Conservation (phyloP, 768 basidiomycete genomes). For the Psilocybe subaeruginosa region DNA sequence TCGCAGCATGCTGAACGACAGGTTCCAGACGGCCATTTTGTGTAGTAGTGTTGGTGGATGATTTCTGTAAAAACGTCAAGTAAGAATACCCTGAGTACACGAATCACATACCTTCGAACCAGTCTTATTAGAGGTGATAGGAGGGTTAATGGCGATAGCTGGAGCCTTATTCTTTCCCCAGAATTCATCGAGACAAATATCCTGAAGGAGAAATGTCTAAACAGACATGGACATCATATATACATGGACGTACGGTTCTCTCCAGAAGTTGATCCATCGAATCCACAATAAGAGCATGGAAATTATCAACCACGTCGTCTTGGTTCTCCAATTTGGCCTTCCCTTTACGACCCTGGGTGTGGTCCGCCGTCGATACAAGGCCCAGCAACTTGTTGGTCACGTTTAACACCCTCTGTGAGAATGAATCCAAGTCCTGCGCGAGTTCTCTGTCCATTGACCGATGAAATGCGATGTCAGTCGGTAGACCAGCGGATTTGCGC, state of each 20-base stretch:
- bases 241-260: constrained; percentile 59
- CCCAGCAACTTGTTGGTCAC: constrained; percentile 67
- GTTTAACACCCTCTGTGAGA: constrained; percentile 66
- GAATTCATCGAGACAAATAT: constrained; percentile 81
- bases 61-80: constrained; percentile 1
- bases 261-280: constrained; percentile 86
- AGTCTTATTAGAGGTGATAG: constrained; percentile 24
- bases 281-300: constrained; percentile 78
- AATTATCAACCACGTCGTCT: constrained; percentile 86
- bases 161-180: constrained; percentile 71
- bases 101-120: constrained; percentile 30
- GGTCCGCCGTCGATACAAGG: constrained; percentile 48
- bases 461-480: constrained; percentile 85
- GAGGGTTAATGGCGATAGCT: constrained; percentile 59
- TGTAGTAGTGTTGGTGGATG: constrained; percentile 15
- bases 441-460: constrained; percentile 80
- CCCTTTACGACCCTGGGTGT: constrained; percentile 42
- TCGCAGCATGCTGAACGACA: constrained; percentile 71
- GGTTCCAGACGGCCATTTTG: constrained; percentile 54
- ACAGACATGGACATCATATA: neutral
- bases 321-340: constrained; percentile 61
- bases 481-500: constrained; percentile 60
- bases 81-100: too few relatives aligned
- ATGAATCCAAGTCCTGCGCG: constrained; percentile 68
- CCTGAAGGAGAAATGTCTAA: constrained; percentile 43